Evolutionary conservation across 768 basidiomycete species (phyloP), one percentile per base, ranked within the genome.

Genomic region (Omphalotus guepiniiformis): DNA sequence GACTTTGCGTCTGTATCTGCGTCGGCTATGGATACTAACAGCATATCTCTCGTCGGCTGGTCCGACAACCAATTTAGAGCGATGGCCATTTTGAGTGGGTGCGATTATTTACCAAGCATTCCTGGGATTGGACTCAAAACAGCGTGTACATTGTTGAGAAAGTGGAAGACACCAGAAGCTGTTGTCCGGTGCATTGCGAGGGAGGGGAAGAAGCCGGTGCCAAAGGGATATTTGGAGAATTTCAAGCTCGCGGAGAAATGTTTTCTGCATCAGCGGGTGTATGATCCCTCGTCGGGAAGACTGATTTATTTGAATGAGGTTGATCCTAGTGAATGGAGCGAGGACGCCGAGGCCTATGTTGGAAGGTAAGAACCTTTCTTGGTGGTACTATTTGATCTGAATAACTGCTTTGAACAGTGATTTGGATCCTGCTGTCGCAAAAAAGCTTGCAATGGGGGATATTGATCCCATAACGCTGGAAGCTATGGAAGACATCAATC

Each of bases 121-220:
- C 80, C 79, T 19, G 95, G 95, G 1, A 73, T 99, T 32, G 96
- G 96, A 6, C 67, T 99, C 59, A 98, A 96, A 75, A 98, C 91
- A 11, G 93, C 96, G 5, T 88, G 85, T 68, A 66, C 72, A 16
- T 69, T 97, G 30, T 66, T 99, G 54, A 73, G 85, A 58, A 91
- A 89, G 62, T 80, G 89, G 76, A 89, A 86, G 64, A 90, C 88
- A 2, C 81, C 84, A 6, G 91, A 93, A 58, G 88, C 87, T 59
- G 88, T 85, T 28, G 70, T 98, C 23, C 81, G 80, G 53, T 79
- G 78, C 21, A 53, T 98, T 45, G 75, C 77, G 50, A 63, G 91
- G 37, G 93, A 95, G 58, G 93, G 93, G 19, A 88, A 89, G 67
- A 83, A 91, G 64, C 61, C 68, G 6, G 84, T 99, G 4, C 93